Evolutionary conservation across 225 moss, liverwort and hornwort genomes (phyloP), one percentile per base, ranked within the genome.

Genomic region (Bryoerythrophyllum caledonicum): DNA sequence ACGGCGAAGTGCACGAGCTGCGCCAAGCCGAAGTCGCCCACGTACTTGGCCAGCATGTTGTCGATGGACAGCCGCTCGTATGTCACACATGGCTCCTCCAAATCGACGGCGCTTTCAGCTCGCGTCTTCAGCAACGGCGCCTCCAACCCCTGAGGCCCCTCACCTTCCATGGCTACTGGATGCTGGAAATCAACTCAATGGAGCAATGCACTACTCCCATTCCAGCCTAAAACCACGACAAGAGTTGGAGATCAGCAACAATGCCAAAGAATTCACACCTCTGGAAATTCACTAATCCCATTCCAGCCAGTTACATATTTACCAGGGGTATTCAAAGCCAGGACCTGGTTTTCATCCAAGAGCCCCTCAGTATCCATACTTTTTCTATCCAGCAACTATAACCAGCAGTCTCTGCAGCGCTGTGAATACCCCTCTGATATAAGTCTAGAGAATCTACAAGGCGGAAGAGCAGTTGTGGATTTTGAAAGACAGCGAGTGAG

Each of bases 11-110:
- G 95, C 26, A 85, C 71, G 10, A 90, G 82, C 68, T 93, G 95
- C 25, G 86, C 93, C 63, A 72, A 53, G 19, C 95, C 91, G 26
- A 95, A 95, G 58, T 95, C 92, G 5, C 95, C 95, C 27, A 93
- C 93, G 63, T 90, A 84, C 70, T 85, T 86, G 65, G 79, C 70
- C 14, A 95, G 85, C 79, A 93, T 91, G 63, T 87, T 82, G 82
- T 95, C 92, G 9, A 95, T 77, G 12, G 93, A 86, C 44, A 93
- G 66, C 60, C 63, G 76, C 67, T 93, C 84, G 56, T 25, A 44
- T 19, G 7, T 16, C 38, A 62, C 79, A 63, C 19, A 17, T 19
- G 44, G 3, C 16, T 26, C 71, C 67, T 63, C 74, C 10, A 20
- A 60, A 25, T 17, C 52, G 14, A 15, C 69, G 17, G 16, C 43